phyloP scores from a whole-genome alignment of 2,329 filamentous ascomycete species.

The Aspergillus sp. region DNA sequence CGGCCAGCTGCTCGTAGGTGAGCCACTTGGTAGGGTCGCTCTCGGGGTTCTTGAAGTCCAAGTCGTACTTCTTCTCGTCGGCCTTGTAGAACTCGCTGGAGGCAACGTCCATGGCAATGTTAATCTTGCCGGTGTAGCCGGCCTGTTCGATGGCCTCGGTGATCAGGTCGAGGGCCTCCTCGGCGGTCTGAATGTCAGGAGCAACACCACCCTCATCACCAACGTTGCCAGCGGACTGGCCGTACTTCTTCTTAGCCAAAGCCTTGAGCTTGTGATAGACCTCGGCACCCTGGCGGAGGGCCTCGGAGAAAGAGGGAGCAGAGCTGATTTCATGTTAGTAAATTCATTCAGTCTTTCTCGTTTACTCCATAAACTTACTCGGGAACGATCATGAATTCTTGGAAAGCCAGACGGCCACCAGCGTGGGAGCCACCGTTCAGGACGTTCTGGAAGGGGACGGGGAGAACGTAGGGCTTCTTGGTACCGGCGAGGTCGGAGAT shows the following conservation, averaged over 20 bases:
- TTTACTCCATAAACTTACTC: constrained; percentile 49
- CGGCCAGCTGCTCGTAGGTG: constrained; percentile 95
- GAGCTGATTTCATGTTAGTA: constrained; percentile 44
- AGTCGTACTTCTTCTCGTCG: constrained; percentile 97
- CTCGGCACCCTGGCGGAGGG: constrained; percentile 91
- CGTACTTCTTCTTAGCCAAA: constrained; percentile 98
- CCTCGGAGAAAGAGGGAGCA: constrained; percentile 89
- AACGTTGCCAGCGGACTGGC: constrained; percentile 96
- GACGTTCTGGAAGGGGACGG: constrained; percentile 91
- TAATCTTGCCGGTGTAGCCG: constrained; percentile 92
- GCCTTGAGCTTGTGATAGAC: constrained; percentile 97
- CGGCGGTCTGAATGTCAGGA: constrained; percentile 93
- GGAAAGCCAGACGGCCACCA: constrained; percentile 90
- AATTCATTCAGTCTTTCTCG: background rate
- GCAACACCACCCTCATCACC: constrained; percentile 99
- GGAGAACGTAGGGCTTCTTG: constrained; percentile 87
- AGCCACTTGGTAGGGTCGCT: constrained; percentile 96
- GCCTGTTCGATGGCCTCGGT: constrained; percentile 88
- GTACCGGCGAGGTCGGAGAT: constrained; percentile 82
- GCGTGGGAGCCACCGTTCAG: constrained; percentile 94
- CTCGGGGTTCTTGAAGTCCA: constrained; percentile 99
- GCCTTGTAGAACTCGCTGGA: constrained; percentile 99
- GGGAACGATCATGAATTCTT: constrained; percentile 94
- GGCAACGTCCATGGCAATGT: constrained; percentile 98
- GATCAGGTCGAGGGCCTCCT: constrained; percentile 96